A percentile compares a stretch with the other conserved stretches of the same genome.
Evolutionary conservation across 176 grass and related monocot species (phyloP).

Genomic region (Puya raimondii): DNA sequence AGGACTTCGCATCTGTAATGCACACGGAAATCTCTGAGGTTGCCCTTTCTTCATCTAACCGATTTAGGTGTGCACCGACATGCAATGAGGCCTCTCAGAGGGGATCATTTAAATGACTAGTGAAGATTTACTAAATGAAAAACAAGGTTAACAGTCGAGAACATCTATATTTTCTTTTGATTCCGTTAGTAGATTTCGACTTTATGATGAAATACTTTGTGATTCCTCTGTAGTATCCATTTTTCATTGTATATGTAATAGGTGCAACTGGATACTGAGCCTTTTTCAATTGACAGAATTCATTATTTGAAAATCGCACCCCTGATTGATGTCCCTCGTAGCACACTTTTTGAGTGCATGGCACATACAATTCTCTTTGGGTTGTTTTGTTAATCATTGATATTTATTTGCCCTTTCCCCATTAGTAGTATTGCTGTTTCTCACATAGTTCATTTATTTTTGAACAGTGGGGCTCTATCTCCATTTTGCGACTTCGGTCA

Average conservation of each 20-base stretch:
- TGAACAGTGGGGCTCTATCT: slow-evolving; percentile 73
- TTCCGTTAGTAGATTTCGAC: neutral
- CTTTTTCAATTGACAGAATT: no score
- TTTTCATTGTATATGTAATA: neutral
- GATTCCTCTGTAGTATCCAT: neutral
- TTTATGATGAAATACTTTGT: neutral
- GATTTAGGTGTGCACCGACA: no score
- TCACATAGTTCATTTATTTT: slow-evolving; percentile 14
- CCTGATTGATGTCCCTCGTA: no score
- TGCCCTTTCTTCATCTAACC: no score
- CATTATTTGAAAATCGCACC: no score
- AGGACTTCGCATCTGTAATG: no score
- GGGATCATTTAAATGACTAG: neutral
- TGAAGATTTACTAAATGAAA: neutral
- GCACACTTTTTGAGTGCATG: neutral
- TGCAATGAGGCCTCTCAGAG: no score
- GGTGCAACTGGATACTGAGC: no score
- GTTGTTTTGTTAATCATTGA: neutral
- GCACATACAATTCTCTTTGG: neutral
- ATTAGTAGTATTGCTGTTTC: neutral
- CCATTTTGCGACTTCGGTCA: slow-evolving; percentile 77
- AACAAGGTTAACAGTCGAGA: neutral
- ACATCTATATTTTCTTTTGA: neutral
- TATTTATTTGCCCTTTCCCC: neutral
- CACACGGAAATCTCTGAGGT: no score